These are phyloP conservation scores for Eutypella sp. DNA, from an alignment of 2,329 filamentous ascomycete genomes.

Conservation along the genomic window DNA sequence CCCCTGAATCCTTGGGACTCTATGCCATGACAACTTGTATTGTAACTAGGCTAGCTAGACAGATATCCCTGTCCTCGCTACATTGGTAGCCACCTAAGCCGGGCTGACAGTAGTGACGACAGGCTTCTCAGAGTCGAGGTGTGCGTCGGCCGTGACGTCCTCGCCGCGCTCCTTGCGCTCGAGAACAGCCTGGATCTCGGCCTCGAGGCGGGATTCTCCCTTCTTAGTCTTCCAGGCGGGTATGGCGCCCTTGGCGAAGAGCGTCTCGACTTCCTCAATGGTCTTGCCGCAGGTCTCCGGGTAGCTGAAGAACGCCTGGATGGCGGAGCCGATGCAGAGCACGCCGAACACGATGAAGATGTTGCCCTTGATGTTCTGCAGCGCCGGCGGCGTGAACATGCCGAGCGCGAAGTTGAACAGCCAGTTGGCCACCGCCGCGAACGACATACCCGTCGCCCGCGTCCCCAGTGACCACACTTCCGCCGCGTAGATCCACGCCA, in stretches of 20 bases:
- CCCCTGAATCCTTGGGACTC: no score
- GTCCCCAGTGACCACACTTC: slow-evolving; percentile 61
- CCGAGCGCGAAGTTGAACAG: slow-evolving; percentile 58
- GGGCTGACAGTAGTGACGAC: slow-evolving; percentile 4
- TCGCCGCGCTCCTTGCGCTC: slow-evolving; percentile 17
- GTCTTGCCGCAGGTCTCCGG: slow-evolving; percentile 34
- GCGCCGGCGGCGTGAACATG: slow-evolving; percentile 53
- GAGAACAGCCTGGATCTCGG: slow-evolving; percentile 23
- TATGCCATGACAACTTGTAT: neutral
- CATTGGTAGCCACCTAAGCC: neutral
- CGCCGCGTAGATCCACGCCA: slow-evolving; percentile 61
- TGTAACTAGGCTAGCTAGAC: neutral
- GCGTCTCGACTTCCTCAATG: slow-evolving; percentile 32
- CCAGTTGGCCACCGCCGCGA: slow-evolving; percentile 50
- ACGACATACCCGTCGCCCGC: slow-evolving; percentile 53
- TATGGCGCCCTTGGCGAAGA: slow-evolving; percentile 30
- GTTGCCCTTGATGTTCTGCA: slow-evolving; percentile 53
- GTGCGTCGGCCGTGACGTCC: slow-evolving; percentile 13
- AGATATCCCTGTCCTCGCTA: neutral
- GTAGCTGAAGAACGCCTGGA: slow-evolving; percentile 31
- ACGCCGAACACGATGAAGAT: slow-evolving; percentile 38
- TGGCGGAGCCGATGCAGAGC: slow-evolving; percentile 28
- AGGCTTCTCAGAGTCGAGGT: slow-evolving; percentile 11
- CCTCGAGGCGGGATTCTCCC: slow-evolving; percentile 22
- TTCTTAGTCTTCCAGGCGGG: slow-evolving; percentile 35